Evolutionary conservation across 371 early-diverging fungal genomes (phyloP).

Genomic region (Lichtheimia hyalospora): DNA sequence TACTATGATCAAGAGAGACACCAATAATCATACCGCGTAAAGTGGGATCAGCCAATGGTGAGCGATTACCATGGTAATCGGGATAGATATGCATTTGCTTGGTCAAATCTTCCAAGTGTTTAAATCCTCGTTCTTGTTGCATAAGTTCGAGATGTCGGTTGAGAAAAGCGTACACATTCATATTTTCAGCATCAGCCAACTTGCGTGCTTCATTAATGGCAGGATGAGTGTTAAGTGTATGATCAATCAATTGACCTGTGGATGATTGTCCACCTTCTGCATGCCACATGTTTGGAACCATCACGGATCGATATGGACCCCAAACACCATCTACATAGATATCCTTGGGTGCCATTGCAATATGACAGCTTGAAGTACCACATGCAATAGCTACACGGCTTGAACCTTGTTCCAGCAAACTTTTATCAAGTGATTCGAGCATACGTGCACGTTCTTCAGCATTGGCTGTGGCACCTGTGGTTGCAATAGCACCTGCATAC

Average conservation of each 20-base stretch:
- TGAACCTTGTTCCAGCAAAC: constrained; percentile 29
- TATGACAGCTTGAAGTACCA: constrained; percentile 76
- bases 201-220: constrained; percentile 39
- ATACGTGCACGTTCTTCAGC: constrained; percentile 17
- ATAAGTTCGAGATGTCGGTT: constrained; percentile 41
- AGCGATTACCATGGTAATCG: constrained; percentile 80
- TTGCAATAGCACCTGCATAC: constrained; percentile 70
- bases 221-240: constrained; percentile 60
- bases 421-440: constrained; percentile 12
- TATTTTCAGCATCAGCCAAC: constrained; percentile 13
- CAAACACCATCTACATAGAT: constrained; percentile 63
- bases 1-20: constrained; percentile 52
- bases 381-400: constrained; percentile 70
- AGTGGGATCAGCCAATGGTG: constrained; percentile 69
- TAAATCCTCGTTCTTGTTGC: constrained; percentile 21
- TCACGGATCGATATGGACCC: constrained; percentile 69
- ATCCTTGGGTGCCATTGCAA: constrained; percentile 56
- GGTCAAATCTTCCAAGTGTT: constrained; percentile 46
- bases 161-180: constrained; percentile 51
- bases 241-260: constrained; percentile 70
- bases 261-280: constrained; percentile 79
- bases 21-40: constrained; percentile 68
- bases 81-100: constrained; percentile 66
- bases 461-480: constrained; percentile 47
- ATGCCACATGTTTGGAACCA: constrained; percentile 61